Percentiles rank a stretch among this genome's conserved stretches.
Conservation (phyloP, 352 stramenopile genomes). For the Saprolegnia parasitica region DNA sequence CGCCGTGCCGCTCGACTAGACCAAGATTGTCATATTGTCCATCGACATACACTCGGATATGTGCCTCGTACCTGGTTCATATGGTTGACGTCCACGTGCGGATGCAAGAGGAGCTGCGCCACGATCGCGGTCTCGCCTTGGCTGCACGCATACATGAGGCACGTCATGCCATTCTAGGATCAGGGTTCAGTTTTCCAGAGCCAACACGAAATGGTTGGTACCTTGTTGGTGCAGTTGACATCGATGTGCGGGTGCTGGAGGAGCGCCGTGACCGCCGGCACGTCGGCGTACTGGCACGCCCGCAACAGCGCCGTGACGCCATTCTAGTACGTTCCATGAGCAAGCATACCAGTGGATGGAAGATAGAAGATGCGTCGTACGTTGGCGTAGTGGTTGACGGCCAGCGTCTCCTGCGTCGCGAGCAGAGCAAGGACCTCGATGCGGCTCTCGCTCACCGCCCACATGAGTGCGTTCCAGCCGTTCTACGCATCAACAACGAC, state of each 20-base stretch:
- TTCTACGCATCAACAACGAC: no score
- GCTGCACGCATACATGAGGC: constrained; percentile 24
- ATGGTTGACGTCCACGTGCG: constrained; percentile 20
- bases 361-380: background rate
- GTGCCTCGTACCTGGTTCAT: constrained; percentile 1
- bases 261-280: background rate
- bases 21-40: background rate
- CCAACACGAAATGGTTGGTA: background rate
- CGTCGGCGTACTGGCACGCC: constrained; percentile 8
- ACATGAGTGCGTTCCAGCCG: background rate
- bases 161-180: constrained; percentile 17
- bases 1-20: background rate
- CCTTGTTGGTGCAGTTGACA: constrained; percentile 23
- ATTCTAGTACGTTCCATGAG: no score
- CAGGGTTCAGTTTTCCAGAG: background rate
- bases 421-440: background rate
- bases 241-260: constrained; percentile 7
- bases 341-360: background rate
- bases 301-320: background rate
- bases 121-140: constrained; percentile 10
- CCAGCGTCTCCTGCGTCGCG: background rate
- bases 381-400: constrained; percentile 4
- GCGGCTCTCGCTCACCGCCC: constrained; percentile 13
- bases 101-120: background rate
- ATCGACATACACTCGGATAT: background rate